Evolutionary conservation across 2,329 filamentous ascomycete species (phyloP), one percentile per base, ranked within the genome.

Genomic region (Sclerotinia minor): DNA sequence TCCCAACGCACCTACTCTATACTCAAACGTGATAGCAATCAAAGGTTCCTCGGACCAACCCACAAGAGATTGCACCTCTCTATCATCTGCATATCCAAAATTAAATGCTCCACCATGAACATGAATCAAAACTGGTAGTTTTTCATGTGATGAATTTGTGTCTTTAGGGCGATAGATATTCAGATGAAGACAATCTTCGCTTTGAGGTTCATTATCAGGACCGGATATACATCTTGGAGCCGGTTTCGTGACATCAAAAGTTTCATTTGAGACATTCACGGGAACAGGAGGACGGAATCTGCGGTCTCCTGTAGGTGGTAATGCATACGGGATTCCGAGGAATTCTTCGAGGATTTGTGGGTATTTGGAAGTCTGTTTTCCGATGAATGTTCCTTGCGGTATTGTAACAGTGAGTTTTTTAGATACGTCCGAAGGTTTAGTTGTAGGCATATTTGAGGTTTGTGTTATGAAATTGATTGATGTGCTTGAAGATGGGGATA

Each of bases 41-140:
- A 90, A 78, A 13, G 83, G 83, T 57, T 73, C 71, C n/a, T 57
- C 57, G 3, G 82, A 78, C 79, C 84, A 89, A 6, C 83, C 81
- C 19, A 89, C 83, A 78, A 91, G 86, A 47, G 84, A 84, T 0
- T 82, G 83, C 70, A 89, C 85, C 32, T 63, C 45, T 44, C 69
- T 69, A 8, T 53, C 58, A 41, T 68, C 58, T 4, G 84, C 82
- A 72, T 77, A 72, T 49, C 85, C 81, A 73, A 82, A 81, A 79
- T 88, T 84, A 79, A 89, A 90, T 7, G 81, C 83, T 3, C 88
- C 88, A 55, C 87, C 87, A 74, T 89, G 87, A 44, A 90, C 78
- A 73, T 87, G 89, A 2, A 89, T 77, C n/a, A 85, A 76, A 19
- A 87, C 84, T 0, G 85, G 83, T 38, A 83, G 69, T 58, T 72